Base-by-base conservation (phyloP, 257 asterid genomes). In the Penstemon davidsonii region DNA sequence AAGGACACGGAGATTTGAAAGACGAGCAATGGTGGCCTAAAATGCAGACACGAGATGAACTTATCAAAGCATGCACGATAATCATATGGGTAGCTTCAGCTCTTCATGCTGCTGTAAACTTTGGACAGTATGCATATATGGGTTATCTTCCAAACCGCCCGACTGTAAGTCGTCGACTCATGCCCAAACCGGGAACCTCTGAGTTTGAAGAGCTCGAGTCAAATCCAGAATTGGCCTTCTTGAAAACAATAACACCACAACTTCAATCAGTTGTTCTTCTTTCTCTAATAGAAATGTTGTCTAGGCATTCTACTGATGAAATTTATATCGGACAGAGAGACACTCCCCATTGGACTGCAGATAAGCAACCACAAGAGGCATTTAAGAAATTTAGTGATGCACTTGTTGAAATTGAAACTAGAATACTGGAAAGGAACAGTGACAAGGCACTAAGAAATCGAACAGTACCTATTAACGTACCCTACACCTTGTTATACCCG, bases 71-170 rank as follows among this genome's bases (percentile, higher is more conserved):
- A 11, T 87, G 90, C 80, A 85, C 95, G 4, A 85, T 63, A 18
- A 78, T 87, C 63, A 86, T 89, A 36, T 89, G 96, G 96, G 74
- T 86, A 4, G 92, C 93, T 10, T 85, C 96, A 1, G 96, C 95
- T 45, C 96, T 87, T 55, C 96, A 89, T 12, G 96, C 96, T 40
- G 95, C 96, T 0, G 86, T 89, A 33, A 87, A 90, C 15, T 90
- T 85, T 15, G 96, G 93, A 4, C 96, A 87, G 57, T 87, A 90
- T 59, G 80, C 92, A 62, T 90, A 87, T 57, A 95, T 88, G 0
- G 96, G 96, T 9, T 90, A 77, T 62, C 88, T 90, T 8, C 96
- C 96, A 1, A 90, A 90, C 65, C 85, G 96, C 7, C 96, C 96
- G 40, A 84, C 93, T 0, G 75, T 86, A 0, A 87, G 95, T 85